These are phyloP conservation scores for Russula sp. DNA, from an alignment of 768 basidiomycete species.

Conservation along the genomic window DNA sequence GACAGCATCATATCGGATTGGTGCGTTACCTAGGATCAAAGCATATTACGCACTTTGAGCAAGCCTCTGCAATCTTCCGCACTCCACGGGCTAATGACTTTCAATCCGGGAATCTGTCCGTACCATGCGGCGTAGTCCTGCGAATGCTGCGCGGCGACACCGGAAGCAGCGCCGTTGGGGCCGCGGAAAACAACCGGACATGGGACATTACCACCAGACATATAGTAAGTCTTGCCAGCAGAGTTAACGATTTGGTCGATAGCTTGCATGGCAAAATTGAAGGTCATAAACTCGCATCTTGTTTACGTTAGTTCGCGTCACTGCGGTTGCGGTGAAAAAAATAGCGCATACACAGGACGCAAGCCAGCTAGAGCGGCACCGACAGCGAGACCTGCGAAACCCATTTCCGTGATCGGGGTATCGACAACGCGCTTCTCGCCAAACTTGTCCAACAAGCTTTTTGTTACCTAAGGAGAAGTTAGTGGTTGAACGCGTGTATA, in stretches of 20 bases:
- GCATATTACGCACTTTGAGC: conserved; percentile 61
- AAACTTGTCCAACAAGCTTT: conserved; percentile 98
- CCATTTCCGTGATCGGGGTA: conserved; percentile 96
- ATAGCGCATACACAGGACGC: conserved; percentile 68
- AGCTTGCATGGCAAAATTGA: conserved; percentile 99
- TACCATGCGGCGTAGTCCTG: conserved; percentile 98
- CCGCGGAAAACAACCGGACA: conserved; percentile 99
- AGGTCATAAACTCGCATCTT: conserved; percentile 99
- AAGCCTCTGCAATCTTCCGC: conserved; percentile 99
- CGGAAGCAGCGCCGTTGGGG: conserved; percentile 95
- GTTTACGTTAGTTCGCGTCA: conserved; percentile 18
- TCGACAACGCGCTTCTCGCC: conserved; percentile 98
- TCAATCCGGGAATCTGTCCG: conserved; percentile 88
- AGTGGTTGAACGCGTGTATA: not conserved
- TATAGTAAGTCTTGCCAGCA: conserved; percentile 99
- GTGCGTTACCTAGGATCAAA: not conserved
- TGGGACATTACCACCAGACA: conserved; percentile 98
- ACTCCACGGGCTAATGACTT: conserved; percentile 96
- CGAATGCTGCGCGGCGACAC: conserved; percentile 96
- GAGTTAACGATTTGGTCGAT: conserved; percentile 99
- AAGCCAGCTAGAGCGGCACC: conserved; percentile 94
- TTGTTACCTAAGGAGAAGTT: conserved; percentile 66
- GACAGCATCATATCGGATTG: not conserved
- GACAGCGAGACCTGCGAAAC: conserved; percentile 94
- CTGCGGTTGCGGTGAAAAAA: conserved; percentile 3